Base-by-base conservation (phyloP, 495 filamentous ascomycete species). In the Hypoxylon lenormandii region DNA sequence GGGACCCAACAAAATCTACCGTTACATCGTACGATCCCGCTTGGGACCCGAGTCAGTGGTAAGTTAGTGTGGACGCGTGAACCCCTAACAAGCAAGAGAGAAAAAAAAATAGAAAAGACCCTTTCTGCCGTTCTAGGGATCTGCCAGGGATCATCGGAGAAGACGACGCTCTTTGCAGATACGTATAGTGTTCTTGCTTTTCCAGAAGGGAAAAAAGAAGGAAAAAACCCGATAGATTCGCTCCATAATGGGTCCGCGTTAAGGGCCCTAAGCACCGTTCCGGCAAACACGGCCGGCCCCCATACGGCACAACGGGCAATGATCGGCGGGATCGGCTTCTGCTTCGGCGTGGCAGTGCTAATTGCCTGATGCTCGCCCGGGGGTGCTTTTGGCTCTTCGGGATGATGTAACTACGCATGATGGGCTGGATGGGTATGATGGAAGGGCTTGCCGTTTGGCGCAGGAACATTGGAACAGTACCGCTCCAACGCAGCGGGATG, bases 281-380 rank as follows among this genome's bases (percentile, higher is more conserved):
- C 67, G 67, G 67, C 37, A 70, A 64, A 66, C 38, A 64, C 18
- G 50, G 37, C 66, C 60, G 61, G 57, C 28, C 55, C 51, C 28
- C 54, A 36, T 54, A 22, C 56, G 51, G 61, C 40, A 21, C 49
- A 62, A 66, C 26, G 30, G 61, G 67, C n/a, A 70, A 66, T 66
- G 67, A 70, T 70, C 67, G 30, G 61, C 67, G 50, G 67, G 6
- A 28, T 56, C 36, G 56, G 30, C 46, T 30, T 61, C 26, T 28
- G 67, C 36, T 70, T 26, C 67, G 67, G 67, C 23, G 67, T 70
- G 67, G 67, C 67, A 70, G 67, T 70, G 67, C 67, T 70, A 15
- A 47, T 60, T 57, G 60, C 28, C 48, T 60, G 56, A 60, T n/a
- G n/a, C 5, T 11, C 2, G 4, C 61, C 62, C 61, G 61, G 57